Evolutionary conservation across 164 flowering plant genomes (phyloP), one percentile per base, ranked within the genome.

Genomic region (Vitis rotundifolia): DNA sequence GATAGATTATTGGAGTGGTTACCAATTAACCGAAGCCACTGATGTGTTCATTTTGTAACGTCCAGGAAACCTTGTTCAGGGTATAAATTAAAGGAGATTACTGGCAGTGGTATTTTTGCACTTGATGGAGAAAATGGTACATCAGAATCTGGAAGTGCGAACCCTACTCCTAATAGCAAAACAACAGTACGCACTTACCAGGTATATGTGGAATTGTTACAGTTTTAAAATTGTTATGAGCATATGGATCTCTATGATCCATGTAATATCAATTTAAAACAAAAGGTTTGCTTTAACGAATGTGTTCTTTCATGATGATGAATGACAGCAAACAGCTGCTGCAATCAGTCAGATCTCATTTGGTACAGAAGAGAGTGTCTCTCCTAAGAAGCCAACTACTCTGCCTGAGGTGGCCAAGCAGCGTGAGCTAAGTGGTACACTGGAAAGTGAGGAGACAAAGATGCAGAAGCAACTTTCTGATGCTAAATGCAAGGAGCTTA

Each of bases 311-410:
- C 18, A 10, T 19, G 22, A 22, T 67, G 13, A 18, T 15, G 59
- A 11, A 59, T 50, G 68, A 5, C 82, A 90, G 99, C 99, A 93
- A 91, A 80, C 97, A 0, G 76, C 86, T 31, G 75, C 82, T 75
- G 96, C 93, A 67, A 87, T 91, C 65, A 95, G 98, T 80, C 98
- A 93, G 69, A 95, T 95, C 61, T 93, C 98, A 64, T 94, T 94
- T 76, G 86, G 87, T 64, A 84, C 80, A 55, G 97, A 91, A 70
- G 97, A 81, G 75, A 77, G 84, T 51, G 79, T 94, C 54, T 84
- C 86, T 64, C 92, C 92, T 22, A 93, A 88, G 82, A 93, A 88
- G 80, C 97, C 99, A 29, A 69, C 83, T 9, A 69, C 93, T 58
- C 15, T 89, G 11, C 76, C 96, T 57, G 99, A 91, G 82, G 97